Conservation (phyloP, 2,329 filamentous ascomycete genomes). For the Alternaria ethzedia region DNA sequence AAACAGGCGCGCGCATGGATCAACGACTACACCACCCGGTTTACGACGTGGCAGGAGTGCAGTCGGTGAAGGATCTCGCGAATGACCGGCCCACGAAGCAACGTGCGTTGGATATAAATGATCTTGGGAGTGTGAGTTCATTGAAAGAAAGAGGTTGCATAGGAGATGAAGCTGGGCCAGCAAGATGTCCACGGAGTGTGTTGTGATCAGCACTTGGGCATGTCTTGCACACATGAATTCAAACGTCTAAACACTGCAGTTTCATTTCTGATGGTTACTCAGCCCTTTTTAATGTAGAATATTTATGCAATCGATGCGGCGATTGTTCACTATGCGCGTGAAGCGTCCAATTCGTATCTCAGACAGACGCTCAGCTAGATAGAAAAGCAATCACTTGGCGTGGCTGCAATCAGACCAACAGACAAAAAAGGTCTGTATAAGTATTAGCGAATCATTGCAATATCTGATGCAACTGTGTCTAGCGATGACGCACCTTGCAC, state of each 20-base stretch:
- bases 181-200: background rate
- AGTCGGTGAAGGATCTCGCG: background rate
- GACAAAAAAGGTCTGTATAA: background rate
- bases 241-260: background rate
- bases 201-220: background rate
- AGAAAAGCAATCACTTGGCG: background rate
- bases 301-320: rapidly evolving
- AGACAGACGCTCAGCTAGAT: background rate
- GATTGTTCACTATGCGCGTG: background rate
- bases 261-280: background rate
- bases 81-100: background rate
- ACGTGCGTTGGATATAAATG: background rate
- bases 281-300: background rate
- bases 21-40: background rate
- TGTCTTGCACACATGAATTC: background rate
- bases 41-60: background rate
- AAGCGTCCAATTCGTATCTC: too few relatives aligned
- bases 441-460: background rate
- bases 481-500: slow-evolving; percentile 9
- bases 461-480: background rate
- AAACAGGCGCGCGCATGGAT: background rate
- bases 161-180: background rate
- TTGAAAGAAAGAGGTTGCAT: background rate
- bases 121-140: background rate
- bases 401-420: background rate